Conservation (phyloP, 208 protist genomes). For the Acanthamoeba lenticulata region DNA sequence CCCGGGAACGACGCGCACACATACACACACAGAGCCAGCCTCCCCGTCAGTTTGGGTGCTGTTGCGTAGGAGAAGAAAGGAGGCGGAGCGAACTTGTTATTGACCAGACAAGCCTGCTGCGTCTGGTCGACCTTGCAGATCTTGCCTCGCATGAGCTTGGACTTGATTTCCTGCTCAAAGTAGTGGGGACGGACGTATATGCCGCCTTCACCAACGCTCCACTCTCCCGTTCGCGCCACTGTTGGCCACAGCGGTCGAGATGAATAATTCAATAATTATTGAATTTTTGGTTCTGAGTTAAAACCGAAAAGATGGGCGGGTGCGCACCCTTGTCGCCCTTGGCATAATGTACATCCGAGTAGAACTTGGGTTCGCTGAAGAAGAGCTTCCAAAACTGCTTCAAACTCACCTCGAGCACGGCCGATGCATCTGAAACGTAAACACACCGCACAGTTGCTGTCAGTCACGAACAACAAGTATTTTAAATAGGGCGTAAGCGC, state of each 20-base stretch:
- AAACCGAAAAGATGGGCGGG: not conserved
- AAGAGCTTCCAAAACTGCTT: constrained; percentile 66
- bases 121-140: constrained; percentile 60
- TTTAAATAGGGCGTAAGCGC: not conserved
- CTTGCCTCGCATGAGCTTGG: constrained; percentile 51
- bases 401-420: constrained; percentile 36
- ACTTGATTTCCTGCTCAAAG: constrained; percentile 65
- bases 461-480: not conserved
- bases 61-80: too few relatives aligned
- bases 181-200: constrained; percentile 31
- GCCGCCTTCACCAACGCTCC: not conserved
- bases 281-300: too few relatives aligned
- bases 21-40: not conserved
- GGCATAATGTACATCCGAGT: constrained; percentile 9
- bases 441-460: not conserved
- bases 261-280: too few relatives aligned
- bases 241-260: not conserved
- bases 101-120: constrained; percentile 50
- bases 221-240: constrained; percentile 8
- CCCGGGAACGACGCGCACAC: not conserved
- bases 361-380: not conserved
- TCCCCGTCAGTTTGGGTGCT: too few relatives aligned
- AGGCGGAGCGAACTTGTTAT: not conserved
- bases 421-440: not conserved
- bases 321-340: constrained; percentile 25